Evolutionary conservation across 352 stramenopile genomes (phyloP), one percentile per base, ranked within the genome.

Genomic region (Aphanomyces stellatus): DNA sequence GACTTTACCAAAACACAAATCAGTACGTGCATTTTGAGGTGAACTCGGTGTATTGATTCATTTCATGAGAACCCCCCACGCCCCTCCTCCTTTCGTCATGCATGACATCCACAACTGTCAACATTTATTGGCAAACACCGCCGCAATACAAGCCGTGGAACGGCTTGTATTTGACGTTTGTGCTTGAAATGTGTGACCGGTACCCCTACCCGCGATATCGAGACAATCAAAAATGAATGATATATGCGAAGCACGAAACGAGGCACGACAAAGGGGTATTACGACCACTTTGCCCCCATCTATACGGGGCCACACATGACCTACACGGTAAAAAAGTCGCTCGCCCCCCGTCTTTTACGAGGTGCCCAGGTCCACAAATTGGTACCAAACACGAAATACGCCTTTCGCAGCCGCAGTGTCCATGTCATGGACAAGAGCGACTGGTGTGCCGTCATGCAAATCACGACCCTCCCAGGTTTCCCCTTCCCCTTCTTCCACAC

Each of bases 1-100:
- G 53, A 41, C 6, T 62, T 62, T 48, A 62, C 53, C 4, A 34
- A 48, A 30, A 10, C 8, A n/a, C 53, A 62, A 62, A 62, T 62
- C 35, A 17, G 53, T 62, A 48, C 28, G n/a, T 28, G 37, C 25
- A 59, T 31, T n/a, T 37, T 19, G 22, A 59, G 13, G 17, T 43
- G 33, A 3, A 30, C n/a, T 22, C n/a, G 7, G 53, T n/a, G n/a
- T 22, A 6, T 22, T 61, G 13, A 11, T 15, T 34, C 8, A n/a
- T 30, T 17, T 56, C 19, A 4, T 10, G 42, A 62, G 53, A 17
- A 8, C 53, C 53, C 3, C 53, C 53, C n/a, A n/a, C 28, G 8
- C 53, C 53, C 7, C 34, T 62, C 1, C 15, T 62, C 10, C 35
- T 48, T 13, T 43, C 31, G 2, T 19, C 30, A 22, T 48, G 53